These are phyloP conservation scores for Coffea eugenioides DNA, from an alignment of 257 asterid genomes.

Conservation along the genomic window DNA sequence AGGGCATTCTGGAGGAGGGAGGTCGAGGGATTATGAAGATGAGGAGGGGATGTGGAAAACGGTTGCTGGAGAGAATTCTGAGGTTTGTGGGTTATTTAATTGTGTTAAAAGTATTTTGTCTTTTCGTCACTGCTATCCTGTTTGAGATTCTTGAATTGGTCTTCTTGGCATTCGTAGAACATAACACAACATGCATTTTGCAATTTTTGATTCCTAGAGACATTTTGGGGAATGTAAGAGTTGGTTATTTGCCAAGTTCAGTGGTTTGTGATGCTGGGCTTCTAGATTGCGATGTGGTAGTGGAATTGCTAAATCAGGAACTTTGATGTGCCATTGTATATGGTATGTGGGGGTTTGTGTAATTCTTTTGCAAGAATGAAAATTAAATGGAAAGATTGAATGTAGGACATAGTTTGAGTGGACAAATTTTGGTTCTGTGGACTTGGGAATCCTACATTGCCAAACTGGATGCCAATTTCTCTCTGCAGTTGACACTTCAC, in stretches of 20 bases:
- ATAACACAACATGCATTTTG: not conserved
- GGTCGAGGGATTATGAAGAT: slow-evolving; percentile 59
- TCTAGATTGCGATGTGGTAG: not conserved
- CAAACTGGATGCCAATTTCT: not conserved
- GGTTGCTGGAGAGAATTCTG: slow-evolving; percentile 58
- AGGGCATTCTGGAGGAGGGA: slow-evolving; percentile 49
- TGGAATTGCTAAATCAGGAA: not conserved
- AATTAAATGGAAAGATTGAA: not conserved
- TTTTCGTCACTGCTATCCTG: not conserved
- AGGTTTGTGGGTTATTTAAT: slow-evolving; percentile 31
- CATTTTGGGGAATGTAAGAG: not conserved
- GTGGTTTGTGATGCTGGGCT: not conserved
- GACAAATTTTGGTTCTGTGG: not conserved
- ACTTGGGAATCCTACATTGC: not conserved
- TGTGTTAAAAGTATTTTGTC: not conserved
- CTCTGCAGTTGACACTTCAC: too few species aligned
- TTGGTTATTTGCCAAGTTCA: not conserved
- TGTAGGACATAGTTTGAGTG: not conserved
- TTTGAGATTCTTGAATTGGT: slow-evolving; percentile 12
- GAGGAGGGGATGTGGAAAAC: slow-evolving; percentile 99
- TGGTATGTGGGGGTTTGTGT: not conserved
- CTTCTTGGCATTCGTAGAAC: not conserved
- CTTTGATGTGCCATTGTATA: not conserved
- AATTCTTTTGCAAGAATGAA: not conserved
- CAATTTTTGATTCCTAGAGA: not conserved